Conservation (phyloP, 2,329 filamentous ascomycete species). For the Hypoxylon sp. region DNA sequence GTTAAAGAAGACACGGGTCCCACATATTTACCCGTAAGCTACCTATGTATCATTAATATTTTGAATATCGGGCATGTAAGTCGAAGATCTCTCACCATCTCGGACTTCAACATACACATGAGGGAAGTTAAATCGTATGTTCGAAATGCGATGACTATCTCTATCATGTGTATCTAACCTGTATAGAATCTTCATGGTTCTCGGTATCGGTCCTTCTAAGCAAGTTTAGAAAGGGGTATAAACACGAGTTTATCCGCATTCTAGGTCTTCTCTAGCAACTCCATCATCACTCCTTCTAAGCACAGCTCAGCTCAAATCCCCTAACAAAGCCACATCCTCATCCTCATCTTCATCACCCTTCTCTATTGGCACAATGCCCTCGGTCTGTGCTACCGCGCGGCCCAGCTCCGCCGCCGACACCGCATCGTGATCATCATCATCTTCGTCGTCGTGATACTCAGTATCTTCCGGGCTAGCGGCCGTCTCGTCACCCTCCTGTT, state of each 20-base stretch:
- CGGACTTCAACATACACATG: neutral
- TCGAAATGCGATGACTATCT: neutral
- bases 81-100: neutral
- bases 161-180: neutral
- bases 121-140: neutral
- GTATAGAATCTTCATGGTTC: neutral
- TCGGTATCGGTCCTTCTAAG: conserved; percentile 17
- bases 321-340: conserved; percentile 49
- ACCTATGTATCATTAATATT: too few relatives aligned
- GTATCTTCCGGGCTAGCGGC: neutral
- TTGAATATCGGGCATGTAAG: neutral
- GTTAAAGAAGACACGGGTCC: too few relatives aligned
- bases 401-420: conserved; percentile 35
- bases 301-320: conserved; percentile 41
- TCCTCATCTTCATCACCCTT: conserved; percentile 45
- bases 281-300: neutral
- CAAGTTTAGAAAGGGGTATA: neutral
- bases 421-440: conserved; percentile 7
- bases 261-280: neutral
- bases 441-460: conserved; percentile 16
- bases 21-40: too few relatives aligned
- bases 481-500: conserved; percentile 35
- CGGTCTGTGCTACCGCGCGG: conserved; percentile 12
- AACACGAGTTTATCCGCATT: neutral
- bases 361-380: conserved; percentile 31